A percentile compares a stretch with the other conserved stretches of the same genome.
Evolutionary conservation across 2,329 filamentous ascomycete species (phyloP).

Genomic region (Penicillium sp.): DNA sequence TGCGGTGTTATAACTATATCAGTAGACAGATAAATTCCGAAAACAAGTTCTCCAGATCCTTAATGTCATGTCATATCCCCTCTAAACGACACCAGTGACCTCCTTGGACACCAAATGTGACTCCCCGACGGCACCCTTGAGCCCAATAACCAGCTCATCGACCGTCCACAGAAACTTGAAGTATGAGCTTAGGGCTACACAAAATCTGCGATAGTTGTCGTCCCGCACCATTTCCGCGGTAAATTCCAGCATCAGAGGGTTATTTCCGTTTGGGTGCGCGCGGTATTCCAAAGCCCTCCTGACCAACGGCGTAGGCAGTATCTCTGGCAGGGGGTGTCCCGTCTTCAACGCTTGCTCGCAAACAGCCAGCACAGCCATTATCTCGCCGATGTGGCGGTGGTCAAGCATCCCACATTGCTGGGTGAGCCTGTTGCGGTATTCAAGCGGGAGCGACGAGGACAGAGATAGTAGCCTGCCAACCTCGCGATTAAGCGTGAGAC

Average conservation of each 20-base stretch:
- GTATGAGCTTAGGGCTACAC: slow-evolving; percentile 53
- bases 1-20: too few species aligned
- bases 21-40: too few species aligned
- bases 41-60: too few species aligned
- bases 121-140: slow-evolving; percentile 54
- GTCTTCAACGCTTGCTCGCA: slow-evolving; percentile 55
- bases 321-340: slow-evolving; percentile 53
- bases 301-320: slow-evolving; percentile 54
- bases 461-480: slow-evolving; percentile 43
- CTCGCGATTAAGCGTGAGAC: slow-evolving; percentile 38
- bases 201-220: slow-evolving; percentile 53
- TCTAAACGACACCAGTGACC: slow-evolving; percentile 12
- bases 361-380: slow-evolving; percentile 57
- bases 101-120: slow-evolving; percentile 36
- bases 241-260: slow-evolving; percentile 30
- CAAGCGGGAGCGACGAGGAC: slow-evolving; percentile 40
- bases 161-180: slow-evolving; percentile 50
- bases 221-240: slow-evolving; percentile 40
- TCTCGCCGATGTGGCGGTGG: slow-evolving; percentile 51
- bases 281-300: slow-evolving; percentile 40
- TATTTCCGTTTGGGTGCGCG: slow-evolving; percentile 21
- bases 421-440: slow-evolving; percentile 48
- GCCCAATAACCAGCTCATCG: slow-evolving; percentile 52
- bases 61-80: too few species aligned
- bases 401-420: slow-evolving; percentile 48